Conservation (phyloP, 2,329 filamentous ascomycete genomes). For the Phialophora macrospora region DNA sequence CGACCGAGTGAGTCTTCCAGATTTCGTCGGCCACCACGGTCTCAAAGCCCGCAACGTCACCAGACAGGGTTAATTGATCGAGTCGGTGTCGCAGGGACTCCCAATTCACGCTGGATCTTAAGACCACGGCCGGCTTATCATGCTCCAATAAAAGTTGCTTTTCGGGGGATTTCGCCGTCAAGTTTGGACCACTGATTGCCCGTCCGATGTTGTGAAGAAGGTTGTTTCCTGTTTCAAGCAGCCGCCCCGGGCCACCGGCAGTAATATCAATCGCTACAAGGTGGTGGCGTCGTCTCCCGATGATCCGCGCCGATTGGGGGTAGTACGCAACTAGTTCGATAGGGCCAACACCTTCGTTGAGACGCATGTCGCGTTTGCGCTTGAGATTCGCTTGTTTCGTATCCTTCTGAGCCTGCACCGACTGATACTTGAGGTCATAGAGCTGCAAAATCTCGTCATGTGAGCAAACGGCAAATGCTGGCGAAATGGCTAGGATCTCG, state of each 20-base stretch:
- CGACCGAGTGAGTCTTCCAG: constrained; percentile 4
- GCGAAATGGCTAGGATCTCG: constrained; percentile 30
- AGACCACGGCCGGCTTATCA: constrained; percentile 39
- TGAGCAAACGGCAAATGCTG: constrained; percentile 46
- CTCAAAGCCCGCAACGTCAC: constrained; percentile 34
- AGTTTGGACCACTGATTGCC: constrained; percentile 13
- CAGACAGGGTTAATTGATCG: constrained; percentile 28
- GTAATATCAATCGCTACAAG: constrained; percentile 53
- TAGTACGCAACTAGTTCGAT: constrained; percentile 52
- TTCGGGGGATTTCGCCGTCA: background rate
- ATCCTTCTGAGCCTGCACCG: constrained; percentile 51
- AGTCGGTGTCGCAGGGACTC: constrained; percentile 42
- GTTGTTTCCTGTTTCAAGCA: constrained; percentile 27
- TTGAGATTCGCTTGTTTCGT: constrained; percentile 40
- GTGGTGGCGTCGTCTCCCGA: constrained; percentile 49
- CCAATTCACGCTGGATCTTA: constrained; percentile 18
- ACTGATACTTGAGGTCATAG: constrained; percentile 55
- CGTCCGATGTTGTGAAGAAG: constrained; percentile 36
- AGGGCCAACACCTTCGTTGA: constrained; percentile 37
- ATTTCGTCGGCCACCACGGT: constrained; percentile 26
- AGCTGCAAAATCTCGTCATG: constrained; percentile 50
- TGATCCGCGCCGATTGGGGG: constrained; percentile 49
- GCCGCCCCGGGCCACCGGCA: constrained; percentile 35
- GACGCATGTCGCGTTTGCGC: constrained; percentile 32
- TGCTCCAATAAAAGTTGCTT: constrained; percentile 12